Base-by-base conservation (phyloP, 306 rosid genomes). In the Hippophae tibetana region DNA sequence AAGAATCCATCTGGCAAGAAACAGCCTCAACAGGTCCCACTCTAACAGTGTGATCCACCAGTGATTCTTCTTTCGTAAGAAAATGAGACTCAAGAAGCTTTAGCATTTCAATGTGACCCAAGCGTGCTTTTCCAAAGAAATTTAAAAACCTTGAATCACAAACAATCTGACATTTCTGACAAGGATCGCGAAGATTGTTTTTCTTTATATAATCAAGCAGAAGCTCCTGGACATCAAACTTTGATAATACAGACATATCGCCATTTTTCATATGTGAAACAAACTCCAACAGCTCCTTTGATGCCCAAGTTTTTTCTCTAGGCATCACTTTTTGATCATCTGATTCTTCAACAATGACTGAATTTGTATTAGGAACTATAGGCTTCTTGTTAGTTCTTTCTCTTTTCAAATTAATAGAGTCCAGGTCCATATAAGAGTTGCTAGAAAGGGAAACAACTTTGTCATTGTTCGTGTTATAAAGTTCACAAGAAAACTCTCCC, bases 231-330 rank as follows among this genome's bases (percentile, higher is more conserved):
- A 77, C 90, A 52, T 82, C 99, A 65, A 68, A 82, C 75, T 74
- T 93, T 25, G 97, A 65, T 66, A 82, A 64, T 55, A 63, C 62
- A 42, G 97, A 77, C 14, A 75, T 74, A 64, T 88, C 90, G 27
- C 96, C 97, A 77, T 84, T 80, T 79, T 71, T 86, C 90, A 88
- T 76, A 65, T 88, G 84, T 18, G 89, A 77, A 81, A 93, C 99
- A 76, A 93, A 88, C 74, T 88, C 94, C 70, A 88, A 70, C 63
- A 93, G 95, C 78, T 82, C 99, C 61, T 81, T 82, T 9, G 95
- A 69, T 62, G 97, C 99, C 99, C 99, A 93, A 55, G 46, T 67
- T 38, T 76, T 60, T 70, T 82, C 75, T 73, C 71, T 42, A 73
- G 72, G 73, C 61, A 47, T 58, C 43, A 43, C 54, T 6, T 58